These are phyloP conservation scores for Glarea lozoyensis DNA, from an alignment of 495 filamentous ascomycete genomes.

Conservation along the genomic window DNA sequence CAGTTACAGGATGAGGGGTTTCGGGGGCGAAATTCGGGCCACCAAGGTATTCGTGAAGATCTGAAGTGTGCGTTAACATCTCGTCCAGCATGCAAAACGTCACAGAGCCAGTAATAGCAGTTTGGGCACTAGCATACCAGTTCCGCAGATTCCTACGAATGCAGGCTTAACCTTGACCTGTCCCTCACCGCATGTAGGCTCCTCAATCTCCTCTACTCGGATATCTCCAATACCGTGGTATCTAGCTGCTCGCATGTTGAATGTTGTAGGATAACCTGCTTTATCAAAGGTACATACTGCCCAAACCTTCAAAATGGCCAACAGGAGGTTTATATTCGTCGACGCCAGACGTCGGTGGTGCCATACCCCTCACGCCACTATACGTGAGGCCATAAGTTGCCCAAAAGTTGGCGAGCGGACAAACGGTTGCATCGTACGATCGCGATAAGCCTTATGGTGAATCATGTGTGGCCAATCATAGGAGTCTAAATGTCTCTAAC, in stretches of 20 bases:
- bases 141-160: constrained; percentile 51
- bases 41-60: constrained; percentile 52
- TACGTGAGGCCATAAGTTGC: too few relatives aligned
- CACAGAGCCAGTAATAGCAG: not conserved
- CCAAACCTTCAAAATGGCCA: too few relatives aligned
- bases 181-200: constrained; percentile 19
- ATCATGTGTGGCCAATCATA: too few relatives aligned
- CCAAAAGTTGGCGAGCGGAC: too few relatives aligned
- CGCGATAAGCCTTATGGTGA: too few relatives aligned
- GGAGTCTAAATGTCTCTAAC: too few relatives aligned
- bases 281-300: too few relatives aligned
- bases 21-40: constrained; percentile 48
- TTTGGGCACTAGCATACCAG: constrained; percentile 23
- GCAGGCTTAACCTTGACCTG: constrained; percentile 38
- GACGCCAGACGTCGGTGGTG: too few relatives aligned
- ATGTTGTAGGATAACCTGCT: too few relatives aligned
- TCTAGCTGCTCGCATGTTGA: constrained; percentile 29
- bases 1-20: constrained; percentile 49
- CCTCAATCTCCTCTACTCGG: constrained; percentile 29
- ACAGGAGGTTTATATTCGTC: too few relatives aligned
- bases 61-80: constrained; percentile 20
- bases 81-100: not conserved
- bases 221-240: constrained; percentile 37
- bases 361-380: too few relatives aligned
- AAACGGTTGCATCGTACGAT: too few relatives aligned